Evolutionary conservation across 2,329 filamentous ascomycete genomes (phyloP).

Genomic region (Fusarium sambucinum): DNA sequence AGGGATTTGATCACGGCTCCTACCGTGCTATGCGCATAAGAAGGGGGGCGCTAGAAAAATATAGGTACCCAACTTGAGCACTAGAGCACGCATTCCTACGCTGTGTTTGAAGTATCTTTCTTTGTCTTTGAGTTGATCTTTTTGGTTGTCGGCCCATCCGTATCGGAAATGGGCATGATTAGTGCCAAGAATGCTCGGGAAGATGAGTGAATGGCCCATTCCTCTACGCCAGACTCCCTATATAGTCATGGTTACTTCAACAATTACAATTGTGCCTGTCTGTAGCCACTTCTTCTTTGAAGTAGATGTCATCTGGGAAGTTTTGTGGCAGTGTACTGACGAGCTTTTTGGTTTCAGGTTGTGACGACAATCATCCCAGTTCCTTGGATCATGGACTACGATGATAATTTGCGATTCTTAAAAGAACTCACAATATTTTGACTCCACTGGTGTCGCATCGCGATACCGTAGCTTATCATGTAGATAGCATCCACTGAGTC

Average conservation of each 20-base stretch:
- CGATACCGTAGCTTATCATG: conserved; percentile 33
- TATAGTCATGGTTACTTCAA: conserved; percentile 4
- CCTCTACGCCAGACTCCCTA: background rate
- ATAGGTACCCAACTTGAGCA: background rate
- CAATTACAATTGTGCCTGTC: conserved; percentile 3
- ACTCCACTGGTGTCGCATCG: conserved; percentile 6
- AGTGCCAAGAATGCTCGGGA: background rate
- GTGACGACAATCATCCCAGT: background rate
- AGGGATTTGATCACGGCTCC: background rate
- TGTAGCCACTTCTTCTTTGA: background rate
- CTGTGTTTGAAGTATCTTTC: conserved; percentile 2
- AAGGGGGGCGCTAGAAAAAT: background rate
- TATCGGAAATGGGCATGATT: background rate
- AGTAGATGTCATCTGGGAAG: conserved; percentile 1
- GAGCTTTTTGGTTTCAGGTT: background rate
- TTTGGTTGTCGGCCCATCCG: background rate
- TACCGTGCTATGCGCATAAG: background rate
- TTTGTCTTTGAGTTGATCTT: conserved; percentile 16
- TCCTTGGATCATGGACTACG: conserved; percentile 1
- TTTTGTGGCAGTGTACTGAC: background rate
- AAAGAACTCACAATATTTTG: background rate
- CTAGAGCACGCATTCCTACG: background rate
- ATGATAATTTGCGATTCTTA: background rate
- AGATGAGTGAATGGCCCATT: background rate
- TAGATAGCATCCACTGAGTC: conserved; percentile 23